Evolutionary conservation across 129 eudicot species (phyloP), one percentile per base, ranked within the genome.

Genomic region (Cynara cardunculus): DNA sequence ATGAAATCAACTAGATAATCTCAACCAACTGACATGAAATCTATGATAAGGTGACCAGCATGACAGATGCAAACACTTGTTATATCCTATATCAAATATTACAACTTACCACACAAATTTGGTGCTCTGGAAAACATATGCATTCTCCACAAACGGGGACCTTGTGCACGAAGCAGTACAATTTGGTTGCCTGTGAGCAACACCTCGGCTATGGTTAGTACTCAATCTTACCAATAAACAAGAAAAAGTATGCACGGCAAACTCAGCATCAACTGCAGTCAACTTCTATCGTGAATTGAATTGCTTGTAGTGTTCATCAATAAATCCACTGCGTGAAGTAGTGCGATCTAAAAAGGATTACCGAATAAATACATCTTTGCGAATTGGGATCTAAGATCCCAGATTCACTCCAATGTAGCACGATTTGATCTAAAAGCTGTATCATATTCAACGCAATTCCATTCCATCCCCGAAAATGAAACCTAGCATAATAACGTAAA

Each of bases 141-240:
- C 99, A 96, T 82, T 92, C 98, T 85, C 99, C 99, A 62, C 99
- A 96, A 85, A 96, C 98, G 28, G 99, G 97, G 62, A 89, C 95
- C 87, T 92, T 96, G 95, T 96, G 99, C 85, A 92, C 98, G 70
- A 92, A 96, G 85, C 99, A 96, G 87, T 96, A 96, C 82, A 96
- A 77, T 83, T 92, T 96, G 35, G 99, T 96, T 68, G 99, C 99
- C 99, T 95, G 90, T 37, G 80, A 87, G 25, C 72, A 65, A 70
- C 79, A 74, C 34, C 3, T 30, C 44, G 3, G 21, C 65, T 24
- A 18, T 53, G 18, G 71, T 81, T 39, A 89, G 37, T 56, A 70
- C 11, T 59, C 76, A 19, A 27, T 56, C 28, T 28, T 35, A 69
- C 71, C 69, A 65, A 78, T 28, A 68, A 26, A 78, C 81, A 28